phyloP scores from a whole-genome alignment of 2,329 filamentous ascomycete genomes.

The Pyrenophora seminiperda region DNA sequence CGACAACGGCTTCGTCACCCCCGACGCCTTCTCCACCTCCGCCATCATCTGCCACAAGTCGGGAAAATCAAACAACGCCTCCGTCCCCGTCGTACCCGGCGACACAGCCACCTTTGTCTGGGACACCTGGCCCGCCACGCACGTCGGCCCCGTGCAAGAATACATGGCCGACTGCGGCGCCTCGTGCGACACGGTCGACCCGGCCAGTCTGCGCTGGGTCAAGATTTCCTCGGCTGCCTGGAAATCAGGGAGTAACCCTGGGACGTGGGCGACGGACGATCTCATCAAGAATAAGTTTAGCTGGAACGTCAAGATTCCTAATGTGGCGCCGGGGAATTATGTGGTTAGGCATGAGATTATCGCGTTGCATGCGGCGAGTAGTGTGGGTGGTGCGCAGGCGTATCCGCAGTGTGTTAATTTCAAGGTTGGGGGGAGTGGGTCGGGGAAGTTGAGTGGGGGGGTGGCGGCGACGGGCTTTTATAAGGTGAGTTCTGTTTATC shows the following conservation, averaged over 20 bases:
- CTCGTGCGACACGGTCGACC: slow-evolving; percentile 30
- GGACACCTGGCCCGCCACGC: slow-evolving; percentile 38
- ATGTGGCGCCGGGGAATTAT: slow-evolving; percentile 56
- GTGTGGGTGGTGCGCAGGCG: slow-evolving; percentile 56
- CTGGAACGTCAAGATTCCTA: slow-evolving; percentile 52
- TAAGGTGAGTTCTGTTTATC: slow-evolving; percentile 24
- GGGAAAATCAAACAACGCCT: slow-evolving; percentile 38
- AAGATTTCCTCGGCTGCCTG: slow-evolving; percentile 38
- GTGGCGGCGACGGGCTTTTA: slow-evolving; percentile 50
- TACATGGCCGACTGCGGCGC: slow-evolving; percentile 44
- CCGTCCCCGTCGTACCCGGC: slow-evolving; percentile 43
- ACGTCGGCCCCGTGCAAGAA: slow-evolving; percentile 44
- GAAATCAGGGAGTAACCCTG: slow-evolving; percentile 33
- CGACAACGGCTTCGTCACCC: slow-evolving; percentile 46
- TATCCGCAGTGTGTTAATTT: slow-evolving; percentile 61
- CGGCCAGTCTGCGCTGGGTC: slow-evolving; percentile 35
- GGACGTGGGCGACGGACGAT: slow-evolving; percentile 44
- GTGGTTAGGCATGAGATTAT: slow-evolving; percentile 61
- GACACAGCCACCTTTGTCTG: slow-evolving; percentile 36
- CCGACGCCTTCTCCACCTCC: slow-evolving; percentile 27
- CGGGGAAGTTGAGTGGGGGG: slow-evolving; percentile 49
- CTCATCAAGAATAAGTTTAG: slow-evolving; percentile 54
- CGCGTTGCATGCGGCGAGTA: slow-evolving; percentile 53
- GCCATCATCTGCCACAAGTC: slow-evolving; percentile 48
- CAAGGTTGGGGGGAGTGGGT: slow-evolving; percentile 53